These are phyloP conservation scores for Trypanosoma boissoni DNA, from an alignment of 208 protist species.

Conservation along the genomic window DNA sequence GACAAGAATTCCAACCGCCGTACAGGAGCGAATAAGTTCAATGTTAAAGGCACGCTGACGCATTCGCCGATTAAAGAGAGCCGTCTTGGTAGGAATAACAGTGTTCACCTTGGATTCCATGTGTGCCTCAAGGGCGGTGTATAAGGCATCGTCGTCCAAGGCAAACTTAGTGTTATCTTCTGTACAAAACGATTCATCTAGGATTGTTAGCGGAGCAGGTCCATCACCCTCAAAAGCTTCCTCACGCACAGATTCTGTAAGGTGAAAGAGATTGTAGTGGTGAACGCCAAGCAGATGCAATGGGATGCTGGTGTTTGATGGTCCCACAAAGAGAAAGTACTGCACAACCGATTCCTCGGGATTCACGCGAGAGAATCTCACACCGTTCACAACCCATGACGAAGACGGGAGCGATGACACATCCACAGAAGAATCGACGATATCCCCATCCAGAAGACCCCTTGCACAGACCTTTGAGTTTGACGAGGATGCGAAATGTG, in stretches of 20 bases:
- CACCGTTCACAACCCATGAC: constrained; percentile 71
- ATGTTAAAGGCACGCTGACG: constrained; percentile 80
- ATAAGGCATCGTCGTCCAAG: background rate
- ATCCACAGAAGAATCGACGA: background rate
- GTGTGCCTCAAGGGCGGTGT: constrained; percentile 6
- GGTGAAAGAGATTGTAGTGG: constrained; percentile 76
- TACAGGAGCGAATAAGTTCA: constrained; percentile 67
- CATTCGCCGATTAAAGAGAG: constrained; percentile 39
- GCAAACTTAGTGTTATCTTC: background rate
- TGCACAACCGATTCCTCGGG: constrained; percentile 28
- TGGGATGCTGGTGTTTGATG: constrained; percentile 33
- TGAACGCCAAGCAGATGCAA: constrained; percentile 58
- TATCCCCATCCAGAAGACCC: background rate
- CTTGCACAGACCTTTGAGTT: background rate
- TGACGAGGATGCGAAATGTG: background rate
- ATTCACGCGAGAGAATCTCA: constrained; percentile 38
- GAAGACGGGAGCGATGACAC: background rate
- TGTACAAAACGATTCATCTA: constrained; percentile 44
- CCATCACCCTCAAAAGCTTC: constrained; percentile 12
- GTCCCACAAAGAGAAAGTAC: constrained; percentile 69
- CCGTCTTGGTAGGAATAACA: constrained; percentile 14
- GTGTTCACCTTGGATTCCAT: background rate
- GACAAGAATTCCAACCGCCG: constrained; percentile 85
- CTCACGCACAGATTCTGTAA: constrained; percentile 36
- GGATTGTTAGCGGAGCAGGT: constrained; percentile 29